Base-by-base conservation (phyloP, 768 basidiomycete species). In the Calocybe gangraenosa region DNA sequence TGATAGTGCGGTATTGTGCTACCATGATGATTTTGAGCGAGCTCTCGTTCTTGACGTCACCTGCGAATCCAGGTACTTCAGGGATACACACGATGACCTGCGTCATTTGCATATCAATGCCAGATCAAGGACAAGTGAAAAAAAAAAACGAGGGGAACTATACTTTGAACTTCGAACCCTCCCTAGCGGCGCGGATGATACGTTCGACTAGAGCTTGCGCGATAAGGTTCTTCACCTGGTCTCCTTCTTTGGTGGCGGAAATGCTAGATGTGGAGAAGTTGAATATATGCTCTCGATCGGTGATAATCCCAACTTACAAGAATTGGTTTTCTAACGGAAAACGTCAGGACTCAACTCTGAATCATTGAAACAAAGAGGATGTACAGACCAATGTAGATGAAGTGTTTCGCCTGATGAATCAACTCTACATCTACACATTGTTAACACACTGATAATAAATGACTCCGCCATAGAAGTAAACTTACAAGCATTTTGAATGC, bases 401-500 rank as follows among this genome's bases (percentile, higher is more conserved):
- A 93, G 60, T 96, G 89, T 50, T 81, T 81, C 0, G 92, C 79
- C 58, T 95, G 87, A 15, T 73, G 63, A 58, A 99, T 99, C 51
- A 95, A 53, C 54, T 89, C 71, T 35, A 80, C 74, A 59, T 93
- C 90, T 87, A 54, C 37, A 35, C 6, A 5, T 28, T 11, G 34
- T 35, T 14, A 35, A n/a, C 14, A 35, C 25, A 18, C 17, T 35
- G 34, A 35, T 35, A 35, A 14, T 18, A 7, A 14, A n/a, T 18
- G 5, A 14, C n/a, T 35, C 14, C 7, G 34, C 34, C 7, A 18
- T 7, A 23, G 31, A 22, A 37, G 3, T 25, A 38, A 2, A 78
- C 86, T 61, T 57, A 90, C 89, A 92, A 37, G 95, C 94, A 54
- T 92, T 87, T 66, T 96, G 94, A 48, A 98, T 92, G 63, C 89